phyloP scores from a whole-genome alignment of 75 land plant genomes.

The Sequoiadendron giganteum region DNA sequence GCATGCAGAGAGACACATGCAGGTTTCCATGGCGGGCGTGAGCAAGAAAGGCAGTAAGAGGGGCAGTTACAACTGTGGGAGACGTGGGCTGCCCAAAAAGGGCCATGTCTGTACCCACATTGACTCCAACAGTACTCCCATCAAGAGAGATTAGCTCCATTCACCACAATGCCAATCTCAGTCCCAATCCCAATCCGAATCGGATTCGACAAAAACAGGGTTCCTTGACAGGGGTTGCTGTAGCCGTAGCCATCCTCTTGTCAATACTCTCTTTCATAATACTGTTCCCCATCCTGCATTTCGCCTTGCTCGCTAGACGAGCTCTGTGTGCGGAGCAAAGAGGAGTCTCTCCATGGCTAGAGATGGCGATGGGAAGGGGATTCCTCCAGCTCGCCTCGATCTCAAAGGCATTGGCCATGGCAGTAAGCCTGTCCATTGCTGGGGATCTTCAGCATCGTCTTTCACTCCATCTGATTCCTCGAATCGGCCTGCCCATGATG shows the following conservation, averaged over 20 bases:
- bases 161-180: neutral
- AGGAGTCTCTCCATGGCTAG: neutral
- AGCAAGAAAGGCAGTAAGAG: slow-evolving; percentile 40
- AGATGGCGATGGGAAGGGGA: too few species aligned
- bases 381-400: too few species aligned
- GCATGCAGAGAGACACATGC: too few species aligned
- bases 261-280: neutral
- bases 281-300: neutral
- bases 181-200: neutral
- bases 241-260: neutral
- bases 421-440: too few species aligned
- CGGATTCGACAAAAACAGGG: neutral
- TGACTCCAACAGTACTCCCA: neutral
- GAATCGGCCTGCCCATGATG: neutral
- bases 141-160: neutral
- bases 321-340: neutral
- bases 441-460: neutral
- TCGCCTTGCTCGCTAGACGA: neutral
- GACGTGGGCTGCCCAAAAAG: slow-evolving; percentile 70
- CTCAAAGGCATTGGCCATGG: too few species aligned
- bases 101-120: slow-evolving; percentile 39
- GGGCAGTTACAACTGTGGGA: slow-evolving; percentile 75
- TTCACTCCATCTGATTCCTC: neutral
- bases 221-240: neutral
- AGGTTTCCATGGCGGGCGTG: neutral